Evolutionary conservation across 179 eudicot genomes (phyloP).

Genomic region (Spergularia azorica): DNA sequence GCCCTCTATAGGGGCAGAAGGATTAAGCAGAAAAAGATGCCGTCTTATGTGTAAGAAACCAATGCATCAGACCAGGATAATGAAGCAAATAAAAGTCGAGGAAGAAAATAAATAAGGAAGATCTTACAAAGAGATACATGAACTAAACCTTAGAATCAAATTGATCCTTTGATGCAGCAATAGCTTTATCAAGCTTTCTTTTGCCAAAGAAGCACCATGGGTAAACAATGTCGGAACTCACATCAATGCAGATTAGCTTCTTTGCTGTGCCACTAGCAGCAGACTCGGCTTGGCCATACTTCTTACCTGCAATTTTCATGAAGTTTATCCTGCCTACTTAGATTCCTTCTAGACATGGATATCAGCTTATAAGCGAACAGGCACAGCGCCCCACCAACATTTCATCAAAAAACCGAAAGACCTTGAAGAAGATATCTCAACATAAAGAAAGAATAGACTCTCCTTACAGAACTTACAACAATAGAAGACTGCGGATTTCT

Average conservation of each 20-base stretch:
- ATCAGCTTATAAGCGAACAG: not conserved
- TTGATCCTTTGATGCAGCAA: constrained; percentile 56
- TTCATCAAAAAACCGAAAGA: not conserved
- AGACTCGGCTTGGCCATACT: constrained; percentile 52
- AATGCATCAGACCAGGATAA: not conserved
- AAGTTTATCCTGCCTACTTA: not conserved
- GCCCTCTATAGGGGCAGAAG: constrained; percentile 83
- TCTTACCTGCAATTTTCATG: constrained; percentile 19
- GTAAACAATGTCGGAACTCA: constrained; percentile 81
- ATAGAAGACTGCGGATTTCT: no score
- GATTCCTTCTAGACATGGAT: not conserved
- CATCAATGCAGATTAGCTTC: constrained; percentile 66
- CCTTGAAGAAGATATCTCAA: no score
- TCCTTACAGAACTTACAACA: no score
- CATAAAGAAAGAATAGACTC: no score
- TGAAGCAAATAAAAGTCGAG: not conserved
- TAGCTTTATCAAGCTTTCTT: constrained; percentile 81
- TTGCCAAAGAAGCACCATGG: constrained; percentile 98
- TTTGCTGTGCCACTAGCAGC: constrained; percentile 39
- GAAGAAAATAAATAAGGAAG: not conserved
- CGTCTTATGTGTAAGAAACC: constrained; percentile 58
- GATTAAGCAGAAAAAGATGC: constrained; percentile 80
- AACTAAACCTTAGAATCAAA: constrained; percentile 68
- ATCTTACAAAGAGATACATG: not conserved
- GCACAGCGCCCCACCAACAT: not conserved